Conservation (phyloP, 1,284 basidiomycete genomes). For the Cutaneotrichosporon mucoides region DNA sequence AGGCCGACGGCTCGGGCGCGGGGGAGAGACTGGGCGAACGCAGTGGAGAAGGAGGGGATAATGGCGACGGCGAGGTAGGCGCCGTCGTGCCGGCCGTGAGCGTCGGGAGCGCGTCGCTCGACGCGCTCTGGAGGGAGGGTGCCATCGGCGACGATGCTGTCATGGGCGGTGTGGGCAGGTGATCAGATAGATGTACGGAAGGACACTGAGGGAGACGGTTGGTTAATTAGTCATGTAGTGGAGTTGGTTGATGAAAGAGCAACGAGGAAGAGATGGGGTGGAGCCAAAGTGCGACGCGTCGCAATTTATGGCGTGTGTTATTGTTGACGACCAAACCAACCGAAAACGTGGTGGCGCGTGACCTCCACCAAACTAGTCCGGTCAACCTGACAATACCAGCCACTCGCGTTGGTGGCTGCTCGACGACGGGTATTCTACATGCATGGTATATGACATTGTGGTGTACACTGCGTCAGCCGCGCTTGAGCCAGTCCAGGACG, state of each 20-base stretch:
- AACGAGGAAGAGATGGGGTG: not conserved
- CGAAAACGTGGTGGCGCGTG: no score
- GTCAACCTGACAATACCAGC: no score
- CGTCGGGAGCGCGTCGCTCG: slow-evolving; percentile 8
- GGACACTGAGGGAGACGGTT: no score
- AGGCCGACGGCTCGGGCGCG: not conserved
- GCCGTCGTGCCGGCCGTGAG: slow-evolving; percentile 8
- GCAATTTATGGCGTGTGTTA: not conserved
- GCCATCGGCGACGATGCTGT: slow-evolving; percentile 13
- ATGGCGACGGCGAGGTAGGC: not conserved
- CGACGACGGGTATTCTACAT: not conserved
- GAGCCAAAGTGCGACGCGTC: slow-evolving; percentile 4
- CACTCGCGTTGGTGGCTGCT: no score
- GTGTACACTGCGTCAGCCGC: not conserved
- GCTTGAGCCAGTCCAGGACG: slow-evolving; percentile 28
- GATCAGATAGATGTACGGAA: no score
- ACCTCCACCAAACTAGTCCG: no score
- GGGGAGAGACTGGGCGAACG: not conserved
- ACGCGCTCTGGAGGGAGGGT: not conserved
- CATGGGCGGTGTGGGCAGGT: not conserved
- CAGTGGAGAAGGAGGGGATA: not conserved
- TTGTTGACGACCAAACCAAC: not conserved
- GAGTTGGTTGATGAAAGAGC: no score
- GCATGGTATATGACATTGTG: slow-evolving; percentile 4
- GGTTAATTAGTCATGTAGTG: no score